Conservation (phyloP, 495 filamentous ascomycete genomes). For the Chaetomidium leptoderma region DNA sequence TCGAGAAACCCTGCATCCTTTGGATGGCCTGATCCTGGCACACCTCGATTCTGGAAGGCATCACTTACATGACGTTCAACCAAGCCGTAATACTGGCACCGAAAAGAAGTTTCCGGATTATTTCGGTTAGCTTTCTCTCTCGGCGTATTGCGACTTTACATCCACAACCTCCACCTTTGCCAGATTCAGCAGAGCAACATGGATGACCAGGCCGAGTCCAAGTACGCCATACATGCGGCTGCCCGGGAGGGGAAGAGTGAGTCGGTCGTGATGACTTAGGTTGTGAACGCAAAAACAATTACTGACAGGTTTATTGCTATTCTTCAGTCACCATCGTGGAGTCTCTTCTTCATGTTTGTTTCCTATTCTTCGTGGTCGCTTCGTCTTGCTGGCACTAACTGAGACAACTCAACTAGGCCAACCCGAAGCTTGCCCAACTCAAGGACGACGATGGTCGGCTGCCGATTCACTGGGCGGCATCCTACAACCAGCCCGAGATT, state of each 20-base stretch:
- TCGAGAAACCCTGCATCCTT: constrained; percentile 2
- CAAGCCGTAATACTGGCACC: neutral
- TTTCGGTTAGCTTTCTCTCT: neutral
- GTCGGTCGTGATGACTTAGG: constrained; percentile 31
- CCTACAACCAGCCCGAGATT: constrained; percentile 74
- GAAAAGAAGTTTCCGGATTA: neutral
- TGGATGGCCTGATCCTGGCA: constrained; percentile 13
- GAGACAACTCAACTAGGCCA: constrained; percentile 51
- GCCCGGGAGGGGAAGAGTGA: constrained; percentile 81
- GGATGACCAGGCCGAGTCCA: constrained; percentile 36
- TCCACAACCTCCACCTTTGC: neutral
- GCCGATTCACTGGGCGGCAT: constrained; percentile 92
- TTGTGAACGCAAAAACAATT: neutral
- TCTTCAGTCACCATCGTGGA: constrained; percentile 58
- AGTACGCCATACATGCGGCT: constrained; percentile 85
- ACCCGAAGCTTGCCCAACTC: constrained; percentile 66
- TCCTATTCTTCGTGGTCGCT: neutral
- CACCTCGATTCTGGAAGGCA: constrained; percentile 23
- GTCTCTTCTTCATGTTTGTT: constrained; percentile 65
- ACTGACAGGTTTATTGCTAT: neutral
- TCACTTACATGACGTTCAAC: constrained; percentile 32
- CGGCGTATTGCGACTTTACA: neutral
- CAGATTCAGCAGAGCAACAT: constrained; percentile 16
- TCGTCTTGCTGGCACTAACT: constrained; percentile 14
- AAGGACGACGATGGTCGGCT: constrained; percentile 88